Evolutionary conservation across 2,329 filamentous ascomycete species (phyloP), one percentile per base, ranked within the genome.

Genomic region (Fusarium chaquense): DNA sequence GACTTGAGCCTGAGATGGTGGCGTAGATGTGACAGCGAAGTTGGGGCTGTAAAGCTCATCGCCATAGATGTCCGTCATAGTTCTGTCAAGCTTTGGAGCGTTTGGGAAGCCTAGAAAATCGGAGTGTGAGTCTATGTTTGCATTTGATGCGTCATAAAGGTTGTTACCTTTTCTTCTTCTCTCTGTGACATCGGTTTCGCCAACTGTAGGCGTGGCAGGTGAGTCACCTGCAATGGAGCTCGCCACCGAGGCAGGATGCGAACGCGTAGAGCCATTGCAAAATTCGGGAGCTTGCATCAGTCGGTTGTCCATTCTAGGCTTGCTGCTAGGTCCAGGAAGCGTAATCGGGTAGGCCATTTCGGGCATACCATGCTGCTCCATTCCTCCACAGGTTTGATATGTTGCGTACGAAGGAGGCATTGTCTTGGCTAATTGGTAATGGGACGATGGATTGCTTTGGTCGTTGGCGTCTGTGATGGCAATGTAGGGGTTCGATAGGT

Each of bases 1-100:
- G 32, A 83, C 78, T 26, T 79, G 82, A 67, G 79, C 76, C 49
- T 84, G 82, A 11, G 83, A 81, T 13, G 86, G 84, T 5, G 88
- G 82, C 6, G 88, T 81, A 1, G 87, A 85, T 1, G 86, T 86
- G 74, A 90, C 84, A 35, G 83, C 84, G 64, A 90, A 89, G 72
- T 85, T 86, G 1, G 91, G 90, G 73, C 91, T 94, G 83, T 93
- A 97, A 1, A 97, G 86, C 78, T 96, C 93, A 78, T 97, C 94
- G 74, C 89, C 87, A 76, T 92, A 95, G 51, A 93, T 87, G 76
- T 97, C 93, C 20, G 93, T 95, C 81, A 96, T 93, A 1, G 94
- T 96, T 59, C 93, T 87, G 72, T 94, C 91, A 69, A 97, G 87
- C 80, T 95, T 96, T 28, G 94, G 91, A 28, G 90, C 83, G 40